Evolutionary conservation across 345 rosid genomes (phyloP).

Genomic region (Erucastrum elatum): DNA sequence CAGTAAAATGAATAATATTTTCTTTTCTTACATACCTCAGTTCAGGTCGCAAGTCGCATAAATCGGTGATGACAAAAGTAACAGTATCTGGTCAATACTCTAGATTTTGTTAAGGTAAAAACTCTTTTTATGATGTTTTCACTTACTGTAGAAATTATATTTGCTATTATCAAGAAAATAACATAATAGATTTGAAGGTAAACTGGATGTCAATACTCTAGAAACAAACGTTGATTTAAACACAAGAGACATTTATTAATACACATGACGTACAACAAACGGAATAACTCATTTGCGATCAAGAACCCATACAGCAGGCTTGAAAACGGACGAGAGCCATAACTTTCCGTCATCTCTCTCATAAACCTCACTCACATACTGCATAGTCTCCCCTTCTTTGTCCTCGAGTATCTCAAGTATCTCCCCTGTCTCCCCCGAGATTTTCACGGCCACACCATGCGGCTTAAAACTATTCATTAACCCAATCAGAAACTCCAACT

Average conservation of each 20-base stretch:
- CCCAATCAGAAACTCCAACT: not conserved
- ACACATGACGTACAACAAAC: not conserved
- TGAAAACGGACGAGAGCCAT: conserved; percentile 47
- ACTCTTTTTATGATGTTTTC: too few relatives aligned
- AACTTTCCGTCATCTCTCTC: conserved; percentile 53
- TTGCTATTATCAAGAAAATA: too few relatives aligned
- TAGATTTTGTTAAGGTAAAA: too few relatives aligned
- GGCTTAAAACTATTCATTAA: conserved; percentile 3
- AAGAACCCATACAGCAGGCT: conserved; percentile 7
- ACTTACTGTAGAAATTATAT: too few relatives aligned
- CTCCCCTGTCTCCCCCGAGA: conserved; percentile 51
- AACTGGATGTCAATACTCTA: too few relatives aligned
- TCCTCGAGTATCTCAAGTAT: conserved; percentile 44
- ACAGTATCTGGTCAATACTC: too few relatives aligned
- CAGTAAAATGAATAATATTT: too few relatives aligned
- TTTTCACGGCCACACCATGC: conserved; percentile 41
- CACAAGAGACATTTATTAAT: too few relatives aligned
- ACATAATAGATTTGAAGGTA: not conserved
- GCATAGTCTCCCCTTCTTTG: conserved; percentile 47
- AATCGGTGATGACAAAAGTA: too few relatives aligned
- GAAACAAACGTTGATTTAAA: not conserved
- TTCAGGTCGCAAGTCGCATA: too few relatives aligned
- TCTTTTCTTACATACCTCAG: too few relatives aligned
- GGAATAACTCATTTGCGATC: not conserved
- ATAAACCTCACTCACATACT: conserved; percentile 59